These are phyloP conservation scores for Claviceps capensis DNA, from an alignment of 2,329 filamentous ascomycete species.

Conservation along the genomic window DNA sequence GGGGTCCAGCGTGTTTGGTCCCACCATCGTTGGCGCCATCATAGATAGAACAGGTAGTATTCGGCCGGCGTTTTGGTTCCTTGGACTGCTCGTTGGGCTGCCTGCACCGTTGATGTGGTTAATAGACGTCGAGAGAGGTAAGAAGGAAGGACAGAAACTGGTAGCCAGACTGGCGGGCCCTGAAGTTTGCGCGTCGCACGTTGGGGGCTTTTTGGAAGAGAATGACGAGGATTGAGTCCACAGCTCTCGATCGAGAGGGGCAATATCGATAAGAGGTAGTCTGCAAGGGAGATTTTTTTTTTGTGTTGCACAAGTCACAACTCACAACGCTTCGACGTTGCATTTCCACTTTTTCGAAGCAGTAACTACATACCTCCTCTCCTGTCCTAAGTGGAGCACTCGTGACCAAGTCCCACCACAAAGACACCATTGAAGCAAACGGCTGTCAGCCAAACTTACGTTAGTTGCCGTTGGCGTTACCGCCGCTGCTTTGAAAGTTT, in stretches of 20 bases:
- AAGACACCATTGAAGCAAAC: no score
- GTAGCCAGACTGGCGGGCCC: constrained; percentile 45
- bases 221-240: constrained; percentile 11
- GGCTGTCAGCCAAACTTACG: no score
- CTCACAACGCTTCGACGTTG: no score
- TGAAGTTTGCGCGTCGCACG: constrained; percentile 17
- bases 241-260: neutral
- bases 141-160: constrained; percentile 50
- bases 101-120: constrained; percentile 75
- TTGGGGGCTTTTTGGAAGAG: neutral
- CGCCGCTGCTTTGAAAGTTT: no score
- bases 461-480: no score
- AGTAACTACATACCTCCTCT: no score
- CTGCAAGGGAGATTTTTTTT: neutral
- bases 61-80: constrained; percentile 80
- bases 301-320: no score
- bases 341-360: no score
- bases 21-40: constrained; percentile 83
- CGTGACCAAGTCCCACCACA: no score
- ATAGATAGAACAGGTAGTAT: constrained; percentile 75
- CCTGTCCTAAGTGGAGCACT: no score
- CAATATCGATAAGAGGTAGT: neutral
- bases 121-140: constrained; percentile 72
- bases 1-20: constrained; percentile 84
- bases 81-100: constrained; percentile 70